A percentile compares a stretch with the other conserved stretches of the same genome.
phyloP scores from a whole-genome alignment of 2,329 filamentous ascomycete species.

The Dactylellina parvicollis region DNA sequence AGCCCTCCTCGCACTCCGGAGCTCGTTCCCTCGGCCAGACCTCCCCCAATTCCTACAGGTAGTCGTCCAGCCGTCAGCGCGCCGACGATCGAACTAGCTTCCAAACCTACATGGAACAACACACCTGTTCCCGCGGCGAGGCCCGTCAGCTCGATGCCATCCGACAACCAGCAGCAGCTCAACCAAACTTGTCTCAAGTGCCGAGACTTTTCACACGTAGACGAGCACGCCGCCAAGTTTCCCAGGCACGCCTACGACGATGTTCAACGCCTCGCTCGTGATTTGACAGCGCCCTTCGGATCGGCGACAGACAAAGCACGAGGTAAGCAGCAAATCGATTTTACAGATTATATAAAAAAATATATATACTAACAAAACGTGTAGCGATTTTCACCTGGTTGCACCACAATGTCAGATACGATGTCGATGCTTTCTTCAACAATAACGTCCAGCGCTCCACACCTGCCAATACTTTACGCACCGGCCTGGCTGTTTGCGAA shows the following conservation, averaged over 20 bases:
- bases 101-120: slow-evolving; percentile 20
- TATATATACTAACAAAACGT: slow-evolving; percentile 2
- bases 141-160: slow-evolving; percentile 31
- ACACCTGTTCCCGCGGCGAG: slow-evolving; percentile 28
- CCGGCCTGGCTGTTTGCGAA: slow-evolving; percentile 86
- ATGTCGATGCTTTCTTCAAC: slow-evolving; percentile 80
- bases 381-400: slow-evolving; percentile 89
- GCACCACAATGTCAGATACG: slow-evolving; percentile 91
- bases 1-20: slow-evolving; percentile 60
- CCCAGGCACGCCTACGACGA: slow-evolving; percentile 72
- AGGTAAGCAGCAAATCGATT: slow-evolving; percentile 19
- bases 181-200: slow-evolving; percentile 75
- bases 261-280: slow-evolving; percentile 77
- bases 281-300: slow-evolving; percentile 80
- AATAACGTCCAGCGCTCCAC: slow-evolving; percentile 73
- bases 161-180: slow-evolving; percentile 67
- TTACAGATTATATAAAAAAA: neutral
- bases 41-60: slow-evolving; percentile 55
- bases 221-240: slow-evolving; percentile 77
- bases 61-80: slow-evolving; percentile 23
- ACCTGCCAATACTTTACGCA: slow-evolving; percentile 76
- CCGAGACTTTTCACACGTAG: slow-evolving; percentile 85
- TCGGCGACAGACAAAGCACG: slow-evolving; percentile 90
- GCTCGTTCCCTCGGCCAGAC: slow-evolving; percentile 61
- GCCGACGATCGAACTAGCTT: slow-evolving; percentile 26